A percentile compares a stretch with the other conserved stretches of the same genome.
These are phyloP conservation scores for Nissolia schottii DNA, from an alignment of 306 rosid genomes.

Conservation along the genomic window DNA sequence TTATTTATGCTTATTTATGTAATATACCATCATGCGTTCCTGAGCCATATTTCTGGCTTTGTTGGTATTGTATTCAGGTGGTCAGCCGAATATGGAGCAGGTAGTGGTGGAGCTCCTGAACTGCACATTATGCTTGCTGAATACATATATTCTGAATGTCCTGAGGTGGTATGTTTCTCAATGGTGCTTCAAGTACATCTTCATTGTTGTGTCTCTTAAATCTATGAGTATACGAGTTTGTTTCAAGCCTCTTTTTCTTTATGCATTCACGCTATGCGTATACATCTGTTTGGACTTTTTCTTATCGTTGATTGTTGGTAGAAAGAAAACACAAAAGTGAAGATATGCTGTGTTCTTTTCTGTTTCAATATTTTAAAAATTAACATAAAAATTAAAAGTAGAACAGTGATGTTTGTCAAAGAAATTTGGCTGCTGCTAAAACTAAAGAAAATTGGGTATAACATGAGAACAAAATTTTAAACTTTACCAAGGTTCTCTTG, in stretches of 20 bases:
- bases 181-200: background rate
- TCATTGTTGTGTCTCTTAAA: slow-evolving; percentile 23
- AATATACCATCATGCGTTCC: background rate
- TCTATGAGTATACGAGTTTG: background rate
- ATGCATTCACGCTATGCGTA: too few species aligned
- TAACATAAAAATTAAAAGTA: background rate
- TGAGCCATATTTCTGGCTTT: slow-evolving; percentile 1
- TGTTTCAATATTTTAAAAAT: background rate
- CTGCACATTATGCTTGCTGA: slow-evolving; percentile 85
- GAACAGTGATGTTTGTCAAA: background rate
- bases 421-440: background rate
- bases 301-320: background rate
- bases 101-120: slow-evolving; percentile 68
- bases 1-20: background rate
- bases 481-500: background rate
- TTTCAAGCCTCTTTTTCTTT: background rate
- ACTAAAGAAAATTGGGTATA: background rate
- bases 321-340: background rate
- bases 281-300: background rate
- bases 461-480: background rate
- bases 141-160: slow-evolving; percentile 82
- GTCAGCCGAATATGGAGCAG: slow-evolving; percentile 83
- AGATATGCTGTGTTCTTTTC: background rate
- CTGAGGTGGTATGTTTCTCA: slow-evolving; percentile 74
- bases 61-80: slow-evolving; percentile 50